phyloP scores from a whole-genome alignment of 805 yeast species.

The Zygosaccharomyces rouxii region DNA sequence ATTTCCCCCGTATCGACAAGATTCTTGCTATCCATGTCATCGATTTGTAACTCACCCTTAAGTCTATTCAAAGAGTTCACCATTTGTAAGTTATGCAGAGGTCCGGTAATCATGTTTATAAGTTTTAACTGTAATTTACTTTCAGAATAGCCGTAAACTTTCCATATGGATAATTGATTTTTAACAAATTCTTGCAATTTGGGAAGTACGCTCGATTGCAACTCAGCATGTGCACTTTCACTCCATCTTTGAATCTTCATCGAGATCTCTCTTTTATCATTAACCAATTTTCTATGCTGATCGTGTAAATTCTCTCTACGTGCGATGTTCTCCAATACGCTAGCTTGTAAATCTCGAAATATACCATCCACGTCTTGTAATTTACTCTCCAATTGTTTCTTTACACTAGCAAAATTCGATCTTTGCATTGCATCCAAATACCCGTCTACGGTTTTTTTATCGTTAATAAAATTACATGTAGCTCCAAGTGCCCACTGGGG shows the following conservation, averaged over 20 bases:
- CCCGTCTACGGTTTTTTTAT: conserved; percentile 28
- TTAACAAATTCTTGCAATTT: conserved; percentile 24
- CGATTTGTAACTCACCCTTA: conserved; percentile 32
- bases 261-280: conserved; percentile 15
- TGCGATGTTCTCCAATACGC: conserved; percentile 12
- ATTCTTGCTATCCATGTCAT: conserved; percentile 14
- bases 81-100: conserved; percentile 22
- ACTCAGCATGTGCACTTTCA: conserved; percentile 29
- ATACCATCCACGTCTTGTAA: conserved; percentile 18
- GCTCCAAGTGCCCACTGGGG: conserved; percentile 24
- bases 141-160: conserved; percentile 32
- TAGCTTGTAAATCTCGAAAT: conserved; percentile 11
- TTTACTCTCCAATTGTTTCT: conserved; percentile 10
- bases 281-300: conserved; percentile 14
- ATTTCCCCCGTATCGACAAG: conserved; percentile 17
- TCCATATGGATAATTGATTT: conserved; percentile 32
- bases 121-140: conserved; percentile 27
- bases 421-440: conserved; percentile 24
- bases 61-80: conserved; percentile 28
- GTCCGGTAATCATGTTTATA: conserved; percentile 26
- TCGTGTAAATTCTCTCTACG: conserved; percentile 20
- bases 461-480: conserved; percentile 22
- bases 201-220: conserved; percentile 31
- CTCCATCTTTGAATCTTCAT: conserved; percentile 30
- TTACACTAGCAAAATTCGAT: conserved; percentile 24